Percentiles rank a stretch among this genome's conserved stretches.
phyloP scores from a whole-genome alignment of 805 yeast species.

The Torulaspora gathmanii region DNA sequence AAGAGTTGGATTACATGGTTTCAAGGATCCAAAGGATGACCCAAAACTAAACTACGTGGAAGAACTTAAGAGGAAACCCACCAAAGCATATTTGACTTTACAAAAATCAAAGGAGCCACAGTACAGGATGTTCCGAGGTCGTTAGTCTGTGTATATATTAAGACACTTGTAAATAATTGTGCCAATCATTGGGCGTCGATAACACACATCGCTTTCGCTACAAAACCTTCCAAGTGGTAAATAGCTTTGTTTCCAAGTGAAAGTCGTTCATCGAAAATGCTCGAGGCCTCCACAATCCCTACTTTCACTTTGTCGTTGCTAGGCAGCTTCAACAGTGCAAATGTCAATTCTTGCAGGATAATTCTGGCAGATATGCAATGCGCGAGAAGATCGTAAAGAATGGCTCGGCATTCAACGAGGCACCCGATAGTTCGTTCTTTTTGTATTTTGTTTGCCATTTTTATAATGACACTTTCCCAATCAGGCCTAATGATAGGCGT shows the following conservation, averaged over 20 bases:
- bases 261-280: slow-evolving; percentile 78
- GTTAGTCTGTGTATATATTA: slow-evolving; percentile 38
- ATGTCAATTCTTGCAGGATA: slow-evolving; percentile 61
- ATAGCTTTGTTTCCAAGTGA: slow-evolving; percentile 84
- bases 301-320: slow-evolving; percentile 34
- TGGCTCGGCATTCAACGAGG: slow-evolving; percentile 53
- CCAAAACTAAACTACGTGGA: slow-evolving; percentile 50
- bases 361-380: slow-evolving; percentile 90
- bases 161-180: slow-evolving; percentile 7
- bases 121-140: slow-evolving; percentile 58
- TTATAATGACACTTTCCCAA: slow-evolving; percentile 79
- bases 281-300: slow-evolving; percentile 54
- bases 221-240: slow-evolving; percentile 91
- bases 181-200: slow-evolving; percentile 41
- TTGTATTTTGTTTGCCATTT: slow-evolving; percentile 55
- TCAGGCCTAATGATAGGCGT: slow-evolving; percentile 68
- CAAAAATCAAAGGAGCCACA: slow-evolving; percentile 47
- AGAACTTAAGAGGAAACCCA: slow-evolving; percentile 53
- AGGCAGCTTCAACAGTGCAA: slow-evolving; percentile 40
- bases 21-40: slow-evolving; percentile 39
- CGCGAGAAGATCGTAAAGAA: slow-evolving; percentile 76
- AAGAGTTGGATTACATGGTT: slow-evolving; percentile 64
- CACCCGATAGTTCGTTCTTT: slow-evolving; percentile 60
- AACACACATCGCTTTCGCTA: slow-evolving; percentile 80
- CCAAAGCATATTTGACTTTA: slow-evolving; percentile 56